Conservation (phyloP, 345 rosid genomes). For the Gossypium australe region DNA sequence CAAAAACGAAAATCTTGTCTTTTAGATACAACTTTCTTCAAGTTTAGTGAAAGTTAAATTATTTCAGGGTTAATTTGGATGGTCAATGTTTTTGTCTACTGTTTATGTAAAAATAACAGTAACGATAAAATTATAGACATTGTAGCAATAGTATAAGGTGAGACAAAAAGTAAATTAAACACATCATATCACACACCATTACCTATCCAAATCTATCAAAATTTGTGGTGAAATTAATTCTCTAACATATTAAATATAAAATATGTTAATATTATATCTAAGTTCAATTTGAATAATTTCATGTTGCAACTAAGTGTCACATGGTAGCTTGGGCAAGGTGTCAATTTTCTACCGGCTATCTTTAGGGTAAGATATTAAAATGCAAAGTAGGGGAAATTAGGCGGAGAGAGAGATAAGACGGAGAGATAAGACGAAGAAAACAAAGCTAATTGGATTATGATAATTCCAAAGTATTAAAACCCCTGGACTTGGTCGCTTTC, state of each 20-base stretch:
- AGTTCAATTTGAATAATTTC: too few relatives aligned
- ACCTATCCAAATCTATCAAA: fast-evolving
- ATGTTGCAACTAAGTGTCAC: too few relatives aligned
- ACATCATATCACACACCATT: fast-evolving
- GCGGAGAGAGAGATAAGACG: background rate
- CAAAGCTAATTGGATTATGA: background rate
- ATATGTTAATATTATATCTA: too few relatives aligned
- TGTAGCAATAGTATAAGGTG: fast-evolving
- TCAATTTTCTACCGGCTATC: background rate
- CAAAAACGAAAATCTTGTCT: too few relatives aligned
- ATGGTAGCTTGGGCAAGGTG: background rate
- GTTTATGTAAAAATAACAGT: fast-evolving
- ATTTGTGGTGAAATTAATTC: too few relatives aligned
- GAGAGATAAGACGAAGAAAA: too few relatives aligned
- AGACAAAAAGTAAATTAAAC: fast-evolving
- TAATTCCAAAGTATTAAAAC: background rate
- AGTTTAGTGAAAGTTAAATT: too few relatives aligned
- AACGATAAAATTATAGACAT: fast-evolving
- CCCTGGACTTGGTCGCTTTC: too few relatives aligned
- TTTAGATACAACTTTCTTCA: too few relatives aligned
- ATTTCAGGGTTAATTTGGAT: too few relatives aligned
- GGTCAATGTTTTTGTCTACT: fast-evolving
- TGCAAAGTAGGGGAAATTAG: background rate
- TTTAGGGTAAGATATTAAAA: background rate
- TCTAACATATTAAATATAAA: too few relatives aligned